Conservation (phyloP, 2,329 filamentous ascomycete species). For the Phialophora macrospora region DNA sequence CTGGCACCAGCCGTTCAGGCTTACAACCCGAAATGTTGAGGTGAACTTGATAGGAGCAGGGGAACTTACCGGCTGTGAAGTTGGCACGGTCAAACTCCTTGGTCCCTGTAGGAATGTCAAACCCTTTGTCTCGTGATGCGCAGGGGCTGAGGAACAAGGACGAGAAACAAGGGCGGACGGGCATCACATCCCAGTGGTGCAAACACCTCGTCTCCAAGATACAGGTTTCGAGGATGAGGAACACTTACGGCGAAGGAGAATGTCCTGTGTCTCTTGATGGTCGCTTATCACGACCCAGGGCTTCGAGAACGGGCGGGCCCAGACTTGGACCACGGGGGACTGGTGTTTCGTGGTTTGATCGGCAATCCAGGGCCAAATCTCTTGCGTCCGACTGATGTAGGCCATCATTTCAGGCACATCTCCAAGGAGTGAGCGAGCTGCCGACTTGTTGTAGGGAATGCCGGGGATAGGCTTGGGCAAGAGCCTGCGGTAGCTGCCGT, state of each 20-base stretch:
- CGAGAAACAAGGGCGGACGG: no score
- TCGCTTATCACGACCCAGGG: slow-evolving; percentile 52
- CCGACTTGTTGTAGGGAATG: slow-evolving; percentile 24
- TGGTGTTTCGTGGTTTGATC: slow-evolving; percentile 40
- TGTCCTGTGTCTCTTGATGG: slow-evolving; percentile 36
- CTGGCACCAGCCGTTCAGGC: not conserved
- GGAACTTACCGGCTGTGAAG: slow-evolving; percentile 6
- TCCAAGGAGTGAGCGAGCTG: slow-evolving; percentile 12
- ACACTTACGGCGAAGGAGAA: not conserved
- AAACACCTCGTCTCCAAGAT: not conserved
- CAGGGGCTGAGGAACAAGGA: no score
- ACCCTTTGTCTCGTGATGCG: not conserved
- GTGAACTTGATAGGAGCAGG: not conserved
- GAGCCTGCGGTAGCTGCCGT: slow-evolving; percentile 12
- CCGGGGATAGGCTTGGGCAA: slow-evolving; percentile 23
- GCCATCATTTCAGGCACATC: slow-evolving; percentile 21
- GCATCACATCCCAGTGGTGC: not conserved
- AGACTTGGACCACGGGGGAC: slow-evolving; percentile 55
- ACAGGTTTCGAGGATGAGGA: not conserved
- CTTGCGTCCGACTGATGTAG: slow-evolving; percentile 14
- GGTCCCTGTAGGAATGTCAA: slow-evolving; percentile 22
- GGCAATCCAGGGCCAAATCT: slow-evolving; percentile 17
- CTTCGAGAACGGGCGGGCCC: slow-evolving; percentile 51
- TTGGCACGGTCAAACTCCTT: slow-evolving; percentile 35
- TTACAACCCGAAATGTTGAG: not conserved